Base-by-base conservation (phyloP, 2,329 filamentous ascomycete species). In the Trichophyton benhamiae region DNA sequence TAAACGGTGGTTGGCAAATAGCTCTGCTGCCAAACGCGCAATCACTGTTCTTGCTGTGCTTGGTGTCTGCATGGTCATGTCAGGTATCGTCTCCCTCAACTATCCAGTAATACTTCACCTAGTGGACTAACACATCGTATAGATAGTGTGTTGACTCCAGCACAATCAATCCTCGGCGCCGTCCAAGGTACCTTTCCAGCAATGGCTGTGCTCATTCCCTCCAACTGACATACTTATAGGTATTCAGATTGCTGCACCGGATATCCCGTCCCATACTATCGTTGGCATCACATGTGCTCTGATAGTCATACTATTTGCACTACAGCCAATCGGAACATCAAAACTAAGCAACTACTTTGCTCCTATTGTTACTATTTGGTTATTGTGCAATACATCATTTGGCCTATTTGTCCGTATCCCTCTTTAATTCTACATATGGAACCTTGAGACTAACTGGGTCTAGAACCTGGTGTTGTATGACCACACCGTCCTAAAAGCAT, bases 331-430 rank as follows among this genome's bases (percentile, higher is more conserved):
- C n/a, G 81, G 81, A 2, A 79, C 79, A 1, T 74, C 73, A 1
- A 80, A 76, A 64, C 61, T 65, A 11, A 65, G 63, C 57, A 64
- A 60, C 41, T 63, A 44, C 0, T 83, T 83, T 64, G 79, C 81
- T 0, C 81, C 81, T 0, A 77, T 83, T 44, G 75, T 83, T 58
- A 78, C 83, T 30, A 65, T 83, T n/a, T 83, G 81, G 80, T 73
- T 83, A 3, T 66, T 72, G 0, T 75, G 82, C 64, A 82, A 82
- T 60, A 72, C 77, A 7, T 69, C 68, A 0, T 83, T 82, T 65
- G 81, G 81, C 2, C 77, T 82, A 13, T 83, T 81, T 68, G 72
- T 74, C 64, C 64, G 70, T 65, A 30, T 42, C 27, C n/a, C 38
- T 17, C 17, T 48, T 33, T 2, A 30, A 25, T 53, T 8, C 4